These are phyloP conservation scores for Kodamaea sp. DNA, from an alignment of 1,139 yeast genomes.

Conservation along the genomic window DNA sequence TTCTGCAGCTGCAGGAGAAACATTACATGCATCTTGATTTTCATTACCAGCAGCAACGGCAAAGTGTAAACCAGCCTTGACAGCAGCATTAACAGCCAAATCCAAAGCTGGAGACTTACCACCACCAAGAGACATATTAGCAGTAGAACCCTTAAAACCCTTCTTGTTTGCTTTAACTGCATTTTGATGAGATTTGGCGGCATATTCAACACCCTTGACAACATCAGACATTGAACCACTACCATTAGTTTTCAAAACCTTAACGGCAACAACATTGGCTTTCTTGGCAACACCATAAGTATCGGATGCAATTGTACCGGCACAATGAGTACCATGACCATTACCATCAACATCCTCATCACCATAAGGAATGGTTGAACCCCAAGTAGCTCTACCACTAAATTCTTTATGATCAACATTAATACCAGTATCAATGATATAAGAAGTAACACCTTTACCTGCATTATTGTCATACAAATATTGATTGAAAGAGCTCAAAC, in stretches of 20 bases:
- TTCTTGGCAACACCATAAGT: slow-evolving; percentile 78
- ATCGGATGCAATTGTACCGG: slow-evolving; percentile 76
- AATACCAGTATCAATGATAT: slow-evolving; percentile 90
- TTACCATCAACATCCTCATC: slow-evolving; percentile 85
- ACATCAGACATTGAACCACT: slow-evolving; percentile 80
- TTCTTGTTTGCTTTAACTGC: slow-evolving; percentile 55
- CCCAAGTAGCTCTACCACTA: slow-evolving; percentile 93
- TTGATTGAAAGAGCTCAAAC: slow-evolving; percentile 77
- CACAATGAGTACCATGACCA: slow-evolving; percentile 93
- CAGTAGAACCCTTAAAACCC: slow-evolving; percentile 81
- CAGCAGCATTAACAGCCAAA: slow-evolving; percentile 81
- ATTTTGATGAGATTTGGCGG: slow-evolving; percentile 59
- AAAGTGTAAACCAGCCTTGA: slow-evolving; percentile 73
- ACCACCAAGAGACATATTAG: slow-evolving; percentile 90
- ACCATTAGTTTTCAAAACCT: slow-evolving; percentile 73
- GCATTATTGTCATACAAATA: slow-evolving; percentile 80
- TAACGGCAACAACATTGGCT: slow-evolving; percentile 71
- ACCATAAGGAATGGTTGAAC: slow-evolving; percentile 80
- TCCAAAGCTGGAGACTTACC: slow-evolving; percentile 80
- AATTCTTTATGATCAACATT: slow-evolving; percentile 77
- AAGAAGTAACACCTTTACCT: slow-evolving; percentile 92
- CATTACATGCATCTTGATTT: slow-evolving; percentile 78
- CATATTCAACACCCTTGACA: slow-evolving; percentile 76
- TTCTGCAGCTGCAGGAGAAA: slow-evolving; percentile 78
- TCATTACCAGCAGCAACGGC: slow-evolving; percentile 92